Conservation (phyloP, 768 basidiomycete species). For the Rhodotorula sphaerocarpa region DNA sequence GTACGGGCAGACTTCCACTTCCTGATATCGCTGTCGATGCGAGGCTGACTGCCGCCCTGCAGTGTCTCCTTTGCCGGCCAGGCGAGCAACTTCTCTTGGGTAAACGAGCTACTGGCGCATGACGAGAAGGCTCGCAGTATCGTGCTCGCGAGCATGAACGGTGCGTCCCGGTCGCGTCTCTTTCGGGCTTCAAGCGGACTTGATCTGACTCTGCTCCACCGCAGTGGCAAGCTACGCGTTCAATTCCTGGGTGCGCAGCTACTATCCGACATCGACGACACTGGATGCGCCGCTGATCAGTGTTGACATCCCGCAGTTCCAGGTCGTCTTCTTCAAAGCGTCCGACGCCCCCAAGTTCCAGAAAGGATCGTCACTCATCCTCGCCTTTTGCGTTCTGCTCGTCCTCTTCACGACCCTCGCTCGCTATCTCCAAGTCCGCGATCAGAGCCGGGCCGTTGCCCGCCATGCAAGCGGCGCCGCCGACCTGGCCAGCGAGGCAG, state of each 20-base stretch:
- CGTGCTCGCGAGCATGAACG: constrained; percentile 68
- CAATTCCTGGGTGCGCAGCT: constrained; percentile 14
- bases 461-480: too few relatives aligned
- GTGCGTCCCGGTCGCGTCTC: background rate
- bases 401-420: background rate
- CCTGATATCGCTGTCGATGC: background rate
- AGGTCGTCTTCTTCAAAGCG: constrained; percentile 55
- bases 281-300: background rate
- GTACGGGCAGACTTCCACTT: constrained; percentile 33
- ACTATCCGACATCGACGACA: background rate
- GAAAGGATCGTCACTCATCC: constrained; percentile 49
- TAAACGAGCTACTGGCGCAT: constrained; percentile 64
- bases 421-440: background rate
- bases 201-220: background rate
- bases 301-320: background rate
- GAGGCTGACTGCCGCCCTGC: constrained; percentile 25
- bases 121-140: constrained; percentile 62
- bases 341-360: constrained; percentile 61
- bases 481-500: background rate
- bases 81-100: constrained; percentile 61
- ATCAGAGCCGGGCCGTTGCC: background rate
- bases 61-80: constrained; percentile 53
- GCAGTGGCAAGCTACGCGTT: constrained; percentile 12
- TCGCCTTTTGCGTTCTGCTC: constrained; percentile 8
- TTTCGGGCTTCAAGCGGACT: background rate